Conservation (phyloP, 202 grass and related monocot genomes). For the Dendrocalamus latiflorus region DNA sequence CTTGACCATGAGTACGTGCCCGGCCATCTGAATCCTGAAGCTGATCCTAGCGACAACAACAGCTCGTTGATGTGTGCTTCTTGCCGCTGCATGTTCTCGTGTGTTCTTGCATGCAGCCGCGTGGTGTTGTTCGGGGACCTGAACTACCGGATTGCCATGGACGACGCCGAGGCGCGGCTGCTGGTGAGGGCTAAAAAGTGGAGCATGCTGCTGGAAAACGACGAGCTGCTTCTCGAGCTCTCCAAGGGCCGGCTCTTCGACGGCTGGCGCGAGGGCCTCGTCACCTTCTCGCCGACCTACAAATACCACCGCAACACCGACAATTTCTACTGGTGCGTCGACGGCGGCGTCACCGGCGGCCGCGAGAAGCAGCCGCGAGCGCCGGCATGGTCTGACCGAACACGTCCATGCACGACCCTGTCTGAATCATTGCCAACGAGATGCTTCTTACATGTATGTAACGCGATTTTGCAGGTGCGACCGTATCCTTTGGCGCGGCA, state of each 20-base stretch:
- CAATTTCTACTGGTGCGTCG: constrained; percentile 42
- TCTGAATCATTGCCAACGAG: neutral
- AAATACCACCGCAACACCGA: constrained; percentile 72
- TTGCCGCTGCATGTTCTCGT: no score
- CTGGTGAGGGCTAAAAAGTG: constrained; percentile 57
- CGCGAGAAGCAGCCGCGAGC: constrained; percentile 28
- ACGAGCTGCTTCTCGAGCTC: constrained; percentile 67
- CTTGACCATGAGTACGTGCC: constrained; percentile 74
- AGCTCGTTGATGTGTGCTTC: neutral
- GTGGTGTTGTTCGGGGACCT: constrained; percentile 73
- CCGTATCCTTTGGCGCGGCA: constrained; percentile 68
- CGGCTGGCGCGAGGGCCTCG: constrained; percentile 64
- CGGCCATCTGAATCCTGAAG: neutral
- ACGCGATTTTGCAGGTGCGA: constrained; percentile 57
- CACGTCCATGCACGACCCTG: neutral
- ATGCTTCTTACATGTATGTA: neutral
- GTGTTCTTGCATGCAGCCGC: constrained; percentile 34
- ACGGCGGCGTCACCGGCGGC: neutral
- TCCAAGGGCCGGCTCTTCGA: constrained; percentile 40
- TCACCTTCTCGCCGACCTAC: constrained; percentile 77
- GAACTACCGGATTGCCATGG: constrained; percentile 79
- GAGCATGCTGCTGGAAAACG: constrained; percentile 62
- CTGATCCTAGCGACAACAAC: neutral
- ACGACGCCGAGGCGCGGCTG: constrained; percentile 36
- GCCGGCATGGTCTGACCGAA: constrained; percentile 57